Base-by-base conservation (phyloP, 257 asterid genomes). In the Euphrasia confusa region DNA sequence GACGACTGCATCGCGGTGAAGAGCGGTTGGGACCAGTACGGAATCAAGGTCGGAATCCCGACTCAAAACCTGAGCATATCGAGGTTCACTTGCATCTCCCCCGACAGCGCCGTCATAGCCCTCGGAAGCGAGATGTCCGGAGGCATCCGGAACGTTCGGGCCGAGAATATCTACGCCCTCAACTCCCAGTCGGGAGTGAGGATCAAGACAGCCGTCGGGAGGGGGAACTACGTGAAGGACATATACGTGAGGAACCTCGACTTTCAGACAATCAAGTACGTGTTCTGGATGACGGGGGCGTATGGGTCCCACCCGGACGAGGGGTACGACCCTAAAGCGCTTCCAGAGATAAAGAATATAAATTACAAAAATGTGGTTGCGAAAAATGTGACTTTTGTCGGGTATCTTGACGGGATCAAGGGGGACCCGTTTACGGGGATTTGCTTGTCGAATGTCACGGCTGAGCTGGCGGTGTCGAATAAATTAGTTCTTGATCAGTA, bases 71-170 rank as follows among this genome's bases (percentile, higher is more conserved):
- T 85, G 6, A 78, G 78, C 74, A 81, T 88, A 72, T 78, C 68
- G 33, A 37, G 77, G 1, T 70, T 88, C 37, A 81, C 86, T 0
- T 88, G 96, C 81, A 77, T 88, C 45, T 88, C 96, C 0, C 96
- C 96, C 1, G 71, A 71, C 52, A 83, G 92, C 39, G 96, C 96
- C 2, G 89, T 74, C 49, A 85, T 88, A 44, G 90, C 95, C 60
- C 79, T 84, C 0, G 96, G 96, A 32, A 88, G 96, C 28, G 96
- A 88, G 56, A 85, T 88, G 89, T 88, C 96, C 0, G 95, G 95
- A 1, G 96, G 96, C 24, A 83, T 88, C 58, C 68, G 66, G 5
- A 80, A 85, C 59, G 92, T 83, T 9, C 77, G 96, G 2, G 95
- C 87, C 0, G 85, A 83, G 7, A 77, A 77, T 13, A 80, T 83